Percentiles rank a stretch among this genome's conserved stretches.
Evolutionary conservation across 2,329 filamentous ascomycete genomes (phyloP).

Genomic region (Alternaria rosae): DNA sequence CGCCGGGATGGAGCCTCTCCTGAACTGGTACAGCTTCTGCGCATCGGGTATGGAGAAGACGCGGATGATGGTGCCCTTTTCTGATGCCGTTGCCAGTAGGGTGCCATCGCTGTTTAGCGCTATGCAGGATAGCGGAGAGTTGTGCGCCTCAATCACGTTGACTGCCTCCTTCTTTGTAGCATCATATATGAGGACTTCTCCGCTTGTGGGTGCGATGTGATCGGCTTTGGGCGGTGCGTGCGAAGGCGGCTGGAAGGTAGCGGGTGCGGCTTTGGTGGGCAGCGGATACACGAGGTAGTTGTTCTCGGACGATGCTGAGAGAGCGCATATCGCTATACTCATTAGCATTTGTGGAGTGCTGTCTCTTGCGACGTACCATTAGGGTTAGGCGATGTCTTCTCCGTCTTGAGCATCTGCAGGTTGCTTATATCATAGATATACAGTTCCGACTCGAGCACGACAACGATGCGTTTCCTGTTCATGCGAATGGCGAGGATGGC

Average conservation of each 20-base stretch:
- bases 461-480: conserved; percentile 91
- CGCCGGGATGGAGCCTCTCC: conserved; percentile 92
- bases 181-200: conserved; percentile 93
- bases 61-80: conserved; percentile 96
- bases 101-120: conserved; percentile 93
- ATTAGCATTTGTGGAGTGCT: conserved; percentile 20
- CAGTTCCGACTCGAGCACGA: conserved; percentile 93
- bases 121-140: conserved; percentile 87
- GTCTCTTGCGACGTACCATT: conserved; percentile 60
- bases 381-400: conserved; percentile 92
- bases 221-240: conserved; percentile 82
- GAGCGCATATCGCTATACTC: conserved; percentile 77
- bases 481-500: conserved; percentile 91
- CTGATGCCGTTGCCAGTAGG: conserved; percentile 89
- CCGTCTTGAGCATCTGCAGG: conserved; percentile 93
- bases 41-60: conserved; percentile 92
- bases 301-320: conserved; percentile 93
- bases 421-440: conserved; percentile 99
- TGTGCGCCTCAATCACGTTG: conserved; percentile 94
- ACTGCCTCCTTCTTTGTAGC: conserved; percentile 87
- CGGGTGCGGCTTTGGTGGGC: conserved; percentile 67
- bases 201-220: conserved; percentile 83
- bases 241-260: conserved; percentile 67
- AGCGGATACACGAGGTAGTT: conserved; percentile 95
- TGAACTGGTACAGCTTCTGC: conserved; percentile 94